These are phyloP conservation scores for Starmerella floris DNA, from an alignment of 805 yeast species.

Conservation along the genomic window DNA sequence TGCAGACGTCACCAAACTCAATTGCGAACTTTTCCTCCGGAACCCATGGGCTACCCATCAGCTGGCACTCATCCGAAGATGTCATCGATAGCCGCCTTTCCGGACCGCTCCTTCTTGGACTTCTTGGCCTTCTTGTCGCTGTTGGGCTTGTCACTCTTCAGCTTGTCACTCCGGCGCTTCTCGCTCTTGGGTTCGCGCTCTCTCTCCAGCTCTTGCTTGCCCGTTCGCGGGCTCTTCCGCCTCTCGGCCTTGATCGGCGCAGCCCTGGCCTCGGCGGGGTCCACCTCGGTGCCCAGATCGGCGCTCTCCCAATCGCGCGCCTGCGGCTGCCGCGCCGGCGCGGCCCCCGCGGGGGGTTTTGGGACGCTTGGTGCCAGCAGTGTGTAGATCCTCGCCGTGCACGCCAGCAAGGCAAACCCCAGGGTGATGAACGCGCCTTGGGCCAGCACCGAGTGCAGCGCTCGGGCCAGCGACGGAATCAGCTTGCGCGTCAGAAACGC, in stretches of 20 bases:
- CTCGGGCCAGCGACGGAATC: constrained; percentile 40
- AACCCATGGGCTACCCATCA: too few relatives aligned
- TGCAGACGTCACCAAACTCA: too few relatives aligned
- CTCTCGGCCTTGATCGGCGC: too few relatives aligned
- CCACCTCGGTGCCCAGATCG: background rate
- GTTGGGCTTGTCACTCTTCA: background rate
- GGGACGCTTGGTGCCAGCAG: constrained; percentile 13
- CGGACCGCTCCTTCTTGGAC: constrained; percentile 34
- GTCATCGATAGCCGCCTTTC: constrained; percentile 52
- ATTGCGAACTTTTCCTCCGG: too few relatives aligned
- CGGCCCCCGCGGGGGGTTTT: background rate
- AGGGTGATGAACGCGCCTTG: constrained; percentile 65
- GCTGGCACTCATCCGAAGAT: constrained; percentile 72
- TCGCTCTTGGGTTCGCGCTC: background rate
- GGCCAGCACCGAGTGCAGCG: constrained; percentile 54
- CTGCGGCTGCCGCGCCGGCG: constrained; percentile 6
- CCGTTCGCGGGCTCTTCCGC: background rate
- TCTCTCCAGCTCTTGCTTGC: background rate
- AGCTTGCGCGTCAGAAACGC: constrained; percentile 29
- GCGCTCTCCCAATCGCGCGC: constrained; percentile 6
- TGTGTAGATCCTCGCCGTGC: constrained; percentile 35
- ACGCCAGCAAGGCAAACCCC: constrained; percentile 56
- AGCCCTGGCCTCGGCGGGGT: too few relatives aligned
- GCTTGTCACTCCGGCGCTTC: too few relatives aligned
- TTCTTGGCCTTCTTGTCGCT: constrained; percentile 19